Base-by-base conservation (phyloP, 2,329 filamentous ascomycete species). In the Macroventuria anomochaeta region DNA sequence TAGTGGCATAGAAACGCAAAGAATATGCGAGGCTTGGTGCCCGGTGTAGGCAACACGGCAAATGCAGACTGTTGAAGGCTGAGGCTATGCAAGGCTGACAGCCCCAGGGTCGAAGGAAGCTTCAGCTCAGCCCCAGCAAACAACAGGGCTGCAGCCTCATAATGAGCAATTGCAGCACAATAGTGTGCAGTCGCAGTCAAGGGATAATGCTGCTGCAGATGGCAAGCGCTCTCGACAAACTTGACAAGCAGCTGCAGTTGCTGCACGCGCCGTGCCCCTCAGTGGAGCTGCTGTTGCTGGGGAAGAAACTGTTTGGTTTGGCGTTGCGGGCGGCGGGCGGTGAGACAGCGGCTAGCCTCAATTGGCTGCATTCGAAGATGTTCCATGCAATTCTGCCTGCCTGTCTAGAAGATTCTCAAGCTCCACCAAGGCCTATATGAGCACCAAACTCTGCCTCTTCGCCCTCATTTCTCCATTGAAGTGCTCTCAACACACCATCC, bases 351-450 rank as follows among this genome's bases (percentile, higher is more conserved):
- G 34, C 36, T 31, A 21, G 20, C 17, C 28, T 6, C n/a, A 58
- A 71, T 72, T 71, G 68, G 69, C 56, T 48, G 36, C 15, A 28
- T 31, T 57, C 15, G 55, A 29, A 21, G 44, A 53, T 59, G n/a
- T 72, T 72, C 68, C 64, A 60, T 62, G 59, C 47, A 51, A 57
- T 73, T 72, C 68, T 72, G 65, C 68, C 67, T 58, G 53, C 57
- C 57, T 67, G 62, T 69, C 69, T 72, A 70, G 69, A 72, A 71
- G 65, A 70, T 73, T 72, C 69, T 72, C 62, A 65, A 72, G 64
- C 67, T 70, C 64, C 67, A 65, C 64, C 59, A 62, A 42, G 53
- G 58, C 59, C 54, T 73, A 73, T 72, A 71, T 72, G 55, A 67
- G 58, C 59, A 29, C 46, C 56, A 63, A 63, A 60, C 55, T 66